Evolutionary conservation across 805 yeast genomes (phyloP).

Genomic region (Kodamaea hsintzibuensis): DNA sequence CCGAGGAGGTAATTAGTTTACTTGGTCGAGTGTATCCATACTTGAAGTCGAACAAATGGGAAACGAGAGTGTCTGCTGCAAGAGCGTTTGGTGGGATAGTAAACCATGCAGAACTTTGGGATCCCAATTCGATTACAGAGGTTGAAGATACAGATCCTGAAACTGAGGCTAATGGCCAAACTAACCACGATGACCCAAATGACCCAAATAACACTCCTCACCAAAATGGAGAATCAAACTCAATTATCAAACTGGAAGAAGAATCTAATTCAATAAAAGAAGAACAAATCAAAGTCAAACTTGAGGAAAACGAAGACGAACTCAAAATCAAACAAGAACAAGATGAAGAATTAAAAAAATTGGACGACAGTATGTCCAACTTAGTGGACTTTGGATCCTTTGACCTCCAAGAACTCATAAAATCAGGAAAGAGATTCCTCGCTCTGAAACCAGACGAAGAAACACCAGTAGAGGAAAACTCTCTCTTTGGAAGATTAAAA

Average conservation of each 20-base stretch:
- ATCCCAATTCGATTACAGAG: conserved; percentile 55
- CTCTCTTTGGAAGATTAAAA: conserved; percentile 48
- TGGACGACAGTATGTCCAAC: conserved; percentile 40
- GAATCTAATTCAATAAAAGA: neutral
- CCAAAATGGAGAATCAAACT: neutral
- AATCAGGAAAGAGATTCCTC: conserved; percentile 54
- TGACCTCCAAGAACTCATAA: conserved; percentile 48
- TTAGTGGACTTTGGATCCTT: conserved; percentile 52
- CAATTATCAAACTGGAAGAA: conserved; percentile 1
- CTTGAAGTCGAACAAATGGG: conserved; percentile 85
- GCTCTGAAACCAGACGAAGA: conserved; percentile 47
- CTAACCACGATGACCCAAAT: conserved; percentile 7
- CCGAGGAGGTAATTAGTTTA: conserved; percentile 83
- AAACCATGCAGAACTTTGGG: conserved; percentile 76
- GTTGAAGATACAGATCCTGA: neutral
- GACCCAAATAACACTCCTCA: neutral
- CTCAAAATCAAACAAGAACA: conserved; percentile 38
- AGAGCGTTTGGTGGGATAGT: conserved; percentile 93
- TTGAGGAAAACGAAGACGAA: conserved; percentile 25
- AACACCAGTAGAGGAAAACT: conserved; percentile 36
- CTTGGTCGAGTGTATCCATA: conserved; percentile 91
- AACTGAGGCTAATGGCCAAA: neutral
- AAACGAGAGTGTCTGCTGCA: conserved; percentile 92
- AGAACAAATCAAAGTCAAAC: conserved; percentile 20
- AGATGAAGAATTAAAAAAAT: conserved; percentile 42